Percentiles rank a stretch among this genome's conserved stretches.
Evolutionary conservation across 2,329 filamentous ascomycete species (phyloP).

Genomic region (Trichocomaceae sp.): DNA sequence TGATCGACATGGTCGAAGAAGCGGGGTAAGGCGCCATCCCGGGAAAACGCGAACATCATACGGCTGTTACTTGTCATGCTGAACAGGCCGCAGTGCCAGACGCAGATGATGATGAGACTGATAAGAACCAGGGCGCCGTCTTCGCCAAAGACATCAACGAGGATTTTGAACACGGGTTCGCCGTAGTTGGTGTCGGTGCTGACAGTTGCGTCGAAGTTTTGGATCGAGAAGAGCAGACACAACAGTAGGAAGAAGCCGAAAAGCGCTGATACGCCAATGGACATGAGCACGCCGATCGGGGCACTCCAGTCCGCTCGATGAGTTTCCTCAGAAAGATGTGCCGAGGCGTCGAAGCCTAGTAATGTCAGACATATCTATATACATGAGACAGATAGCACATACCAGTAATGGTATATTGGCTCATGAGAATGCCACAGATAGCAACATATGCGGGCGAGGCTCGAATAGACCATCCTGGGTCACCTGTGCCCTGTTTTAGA

Average conservation of each 20-base stretch:
- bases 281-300: constrained; percentile 9
- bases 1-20: constrained; percentile 11
- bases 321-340: constrained; percentile 11
- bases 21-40: constrained; percentile 5
- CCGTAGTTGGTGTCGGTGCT: constrained; percentile 4
- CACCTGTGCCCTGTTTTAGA: constrained; percentile 1
- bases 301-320: constrained; percentile 8
- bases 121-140: constrained; percentile 8
- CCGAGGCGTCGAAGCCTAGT: constrained; percentile 9
- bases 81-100: constrained; percentile 12
- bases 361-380: not conserved
- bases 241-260: constrained; percentile 10
- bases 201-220: constrained; percentile 6
- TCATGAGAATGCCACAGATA: constrained; percentile 10
- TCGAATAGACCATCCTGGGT: constrained; percentile 4
- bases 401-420: constrained; percentile 12
- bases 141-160: constrained; percentile 10
- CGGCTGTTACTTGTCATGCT: constrained; percentile 11
- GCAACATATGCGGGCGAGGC: constrained; percentile 10
- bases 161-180: constrained; percentile 9
- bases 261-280: constrained; percentile 8
- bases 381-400: not conserved
- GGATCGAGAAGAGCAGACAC: constrained; percentile 10
- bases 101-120: constrained; percentile 8
- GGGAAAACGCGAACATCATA: constrained; percentile 12